Evolutionary conservation across 345 rosid genomes (phyloP), one percentile per base, ranked within the genome.

Genomic region (Eucalyptus cloeziana): DNA sequence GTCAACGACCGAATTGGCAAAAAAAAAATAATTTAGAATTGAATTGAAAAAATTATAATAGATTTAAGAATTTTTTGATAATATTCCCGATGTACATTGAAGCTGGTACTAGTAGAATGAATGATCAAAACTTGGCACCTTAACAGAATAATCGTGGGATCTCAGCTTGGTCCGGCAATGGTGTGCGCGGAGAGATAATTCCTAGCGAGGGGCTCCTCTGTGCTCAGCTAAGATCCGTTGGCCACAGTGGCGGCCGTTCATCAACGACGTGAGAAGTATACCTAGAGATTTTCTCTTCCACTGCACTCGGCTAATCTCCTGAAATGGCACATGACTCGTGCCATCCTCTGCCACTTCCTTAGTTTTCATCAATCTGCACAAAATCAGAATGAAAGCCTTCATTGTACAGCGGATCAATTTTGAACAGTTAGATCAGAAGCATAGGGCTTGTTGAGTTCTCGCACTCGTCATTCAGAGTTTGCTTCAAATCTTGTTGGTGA

Each of bases 11-110:
- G 24, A 52, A 52, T 7, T 52, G 10, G 10, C 4, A 16, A 51
- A 52, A 52, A 51, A 49, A 51, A 51, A 49, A 52, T 7, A 52
- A 52, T 2, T 51, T 51, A 52, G 1, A 0, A 19, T 0, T 52
- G 58, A 52, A 52, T 52, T 52, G 10, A 52, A 52, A 52, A 52
- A 7, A 7, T 52, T 19, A 0, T 9, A 52, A 19, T 52, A 52
- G 2, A 0, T 52, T 52, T 52, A 52, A 52, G 2, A 0, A 1
- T 1, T 19, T 52, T 52, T 52, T 7, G 10, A 52, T 52, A 52
- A 52, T 52, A 7, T 52, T 52, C 58, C 58, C 2, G 9, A 52
- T 52, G 10, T 52, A 52, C 25, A 52, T 52, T 64, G 37, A 64
- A 64, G 21, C 5, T 64, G 37, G 71, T n/a, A 7, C 56, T 17